A percentile compares a stretch with the other conserved stretches of the same genome.
Evolutionary conservation across 352 stramenopile genomes (phyloP).

Genomic region (Detonula confervacea): DNA sequence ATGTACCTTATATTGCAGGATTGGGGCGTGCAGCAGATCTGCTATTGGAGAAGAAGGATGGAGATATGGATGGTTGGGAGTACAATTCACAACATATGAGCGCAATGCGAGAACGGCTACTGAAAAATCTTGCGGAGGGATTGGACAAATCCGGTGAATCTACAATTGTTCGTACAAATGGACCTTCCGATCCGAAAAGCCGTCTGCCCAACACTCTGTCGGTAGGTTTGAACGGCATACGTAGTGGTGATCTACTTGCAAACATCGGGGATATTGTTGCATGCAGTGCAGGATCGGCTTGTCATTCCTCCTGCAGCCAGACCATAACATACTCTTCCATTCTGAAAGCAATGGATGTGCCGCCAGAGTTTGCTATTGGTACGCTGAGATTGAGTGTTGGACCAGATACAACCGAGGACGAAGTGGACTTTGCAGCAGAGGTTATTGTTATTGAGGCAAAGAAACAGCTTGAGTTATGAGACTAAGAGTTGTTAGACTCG

Average conservation of each 20-base stretch:
- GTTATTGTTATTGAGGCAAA: slow-evolving; percentile 84
- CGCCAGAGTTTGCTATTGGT: slow-evolving; percentile 88
- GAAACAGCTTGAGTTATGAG: slow-evolving; percentile 41
- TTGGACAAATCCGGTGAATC: slow-evolving; percentile 74
- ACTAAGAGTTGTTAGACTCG: too few species aligned
- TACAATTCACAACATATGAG: slow-evolving; percentile 76
- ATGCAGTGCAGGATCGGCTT: slow-evolving; percentile 92
- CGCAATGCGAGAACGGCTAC: slow-evolving; percentile 84
- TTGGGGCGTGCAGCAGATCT: slow-evolving; percentile 89
- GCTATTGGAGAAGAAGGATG: slow-evolving; percentile 38
- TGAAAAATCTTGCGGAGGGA: slow-evolving; percentile 83
- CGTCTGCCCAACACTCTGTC: slow-evolving; percentile 96
- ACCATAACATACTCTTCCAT: slow-evolving; percentile 89
- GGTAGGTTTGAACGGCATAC: slow-evolving; percentile 91
- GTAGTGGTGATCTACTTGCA: slow-evolving; percentile 88
- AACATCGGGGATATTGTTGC: slow-evolving; percentile 89
- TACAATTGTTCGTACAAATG: slow-evolving; percentile 88
- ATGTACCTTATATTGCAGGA: slow-evolving; percentile 93
- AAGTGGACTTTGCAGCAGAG: slow-evolving; percentile 88
- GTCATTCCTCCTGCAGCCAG: slow-evolving; percentile 85
- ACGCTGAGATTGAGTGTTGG: slow-evolving; percentile 95
- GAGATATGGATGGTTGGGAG: slow-evolving; percentile 37
- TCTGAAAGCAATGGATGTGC: slow-evolving; percentile 92
- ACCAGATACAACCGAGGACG: slow-evolving; percentile 88
- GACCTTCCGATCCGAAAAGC: slow-evolving; percentile 80